Conservation (phyloP, 148 eudicot species). For the Cornus suecica region DNA sequence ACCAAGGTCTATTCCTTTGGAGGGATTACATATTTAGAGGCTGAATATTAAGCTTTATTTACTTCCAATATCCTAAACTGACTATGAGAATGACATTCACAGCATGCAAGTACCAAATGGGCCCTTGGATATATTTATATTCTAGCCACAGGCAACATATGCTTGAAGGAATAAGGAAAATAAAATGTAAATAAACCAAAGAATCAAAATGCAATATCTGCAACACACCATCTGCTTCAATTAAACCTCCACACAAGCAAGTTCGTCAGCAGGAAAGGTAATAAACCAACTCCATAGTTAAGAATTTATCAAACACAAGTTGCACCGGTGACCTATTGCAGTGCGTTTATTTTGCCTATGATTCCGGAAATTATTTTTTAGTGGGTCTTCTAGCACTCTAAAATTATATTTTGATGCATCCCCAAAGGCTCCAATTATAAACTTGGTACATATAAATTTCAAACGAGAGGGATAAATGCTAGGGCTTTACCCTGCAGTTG, state of each 20-base stretch:
- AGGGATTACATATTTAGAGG: too few relatives aligned
- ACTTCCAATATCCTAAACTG: neutral
- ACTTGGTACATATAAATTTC: neutral
- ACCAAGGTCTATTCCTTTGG: too few relatives aligned
- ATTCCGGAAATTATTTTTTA: neutral
- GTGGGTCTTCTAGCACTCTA: constrained; percentile 3
- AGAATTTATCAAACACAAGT: neutral
- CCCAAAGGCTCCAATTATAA: neutral
- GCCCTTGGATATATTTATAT: neutral
- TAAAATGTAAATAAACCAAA: neutral
- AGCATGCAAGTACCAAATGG: neutral
- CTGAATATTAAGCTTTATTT: too few relatives aligned
- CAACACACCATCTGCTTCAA: neutral
- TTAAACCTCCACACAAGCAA: neutral
- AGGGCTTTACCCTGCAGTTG: constrained; percentile 57
- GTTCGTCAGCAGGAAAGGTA: constrained; percentile 2
- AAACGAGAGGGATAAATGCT: neutral
- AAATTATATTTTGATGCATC: neutral
- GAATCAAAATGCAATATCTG: neutral
- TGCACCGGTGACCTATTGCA: neutral
- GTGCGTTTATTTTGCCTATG: neutral
- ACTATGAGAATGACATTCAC: neutral
- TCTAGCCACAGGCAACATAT: neutral
- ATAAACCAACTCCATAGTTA: neutral
- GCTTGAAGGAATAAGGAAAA: neutral